phyloP scores from a whole-genome alignment of 331 rosid genomes.

The Quercus phellos region DNA sequence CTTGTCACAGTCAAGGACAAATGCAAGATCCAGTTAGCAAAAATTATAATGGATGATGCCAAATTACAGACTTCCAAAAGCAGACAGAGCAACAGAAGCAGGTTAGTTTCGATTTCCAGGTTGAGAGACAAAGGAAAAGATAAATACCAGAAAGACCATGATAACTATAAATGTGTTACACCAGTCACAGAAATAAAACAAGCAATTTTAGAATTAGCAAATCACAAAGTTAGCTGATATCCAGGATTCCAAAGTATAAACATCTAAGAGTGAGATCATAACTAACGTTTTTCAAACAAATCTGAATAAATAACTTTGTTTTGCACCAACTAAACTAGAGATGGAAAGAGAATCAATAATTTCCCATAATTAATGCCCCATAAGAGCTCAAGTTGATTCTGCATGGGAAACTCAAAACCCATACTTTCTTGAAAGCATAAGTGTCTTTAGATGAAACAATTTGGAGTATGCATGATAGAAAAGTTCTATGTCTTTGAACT shows the following conservation, averaged over 20 bases:
- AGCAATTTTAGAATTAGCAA: not conserved
- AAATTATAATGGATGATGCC: not conserved
- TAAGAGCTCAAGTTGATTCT: constrained; percentile 2
- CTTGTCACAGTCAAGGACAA: not conserved
- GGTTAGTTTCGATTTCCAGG: not conserved
- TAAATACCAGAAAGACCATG: not conserved
- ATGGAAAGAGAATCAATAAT: not conserved
- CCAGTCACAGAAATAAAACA: constrained; percentile 5
- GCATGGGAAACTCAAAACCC: not conserved
- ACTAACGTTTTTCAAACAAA: not conserved
- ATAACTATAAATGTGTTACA: not conserved
- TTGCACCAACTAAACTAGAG: not conserved
- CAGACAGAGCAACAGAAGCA: not conserved
- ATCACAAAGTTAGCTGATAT: not conserved
- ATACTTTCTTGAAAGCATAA: not conserved
- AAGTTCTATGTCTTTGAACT: not conserved
- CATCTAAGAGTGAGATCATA: not conserved
- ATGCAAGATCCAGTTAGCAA: not conserved
- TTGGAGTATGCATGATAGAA: not conserved
- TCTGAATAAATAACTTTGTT: not conserved
- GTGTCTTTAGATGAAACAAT: not conserved
- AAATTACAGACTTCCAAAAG: not conserved
- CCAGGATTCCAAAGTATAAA: constrained; percentile 9
- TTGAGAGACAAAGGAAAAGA: not conserved
- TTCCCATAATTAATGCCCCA: not conserved